Conservation (phyloP, 495 filamentous ascomycete genomes). For the Jackrogersella minutella region DNA sequence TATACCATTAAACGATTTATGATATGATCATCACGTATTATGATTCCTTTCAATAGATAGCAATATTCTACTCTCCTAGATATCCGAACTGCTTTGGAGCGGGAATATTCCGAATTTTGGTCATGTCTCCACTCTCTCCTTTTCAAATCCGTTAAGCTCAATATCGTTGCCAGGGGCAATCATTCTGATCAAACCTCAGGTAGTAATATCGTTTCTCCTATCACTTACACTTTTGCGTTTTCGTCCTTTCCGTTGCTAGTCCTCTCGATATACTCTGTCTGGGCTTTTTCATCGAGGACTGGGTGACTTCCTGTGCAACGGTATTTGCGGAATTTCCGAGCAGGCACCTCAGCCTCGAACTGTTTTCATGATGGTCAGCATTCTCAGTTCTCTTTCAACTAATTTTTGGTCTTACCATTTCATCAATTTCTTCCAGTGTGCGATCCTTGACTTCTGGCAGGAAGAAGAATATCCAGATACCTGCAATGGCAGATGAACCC, state of each 20-base stretch:
- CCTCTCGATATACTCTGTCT: conserved; percentile 31
- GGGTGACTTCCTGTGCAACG: conserved; percentile 46
- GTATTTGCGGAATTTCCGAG: conserved; percentile 57
- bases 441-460: conserved; percentile 63
- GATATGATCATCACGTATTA: neutral
- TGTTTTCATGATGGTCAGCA: conserved; percentile 16
- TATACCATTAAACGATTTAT: neutral
- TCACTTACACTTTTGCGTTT: neutral
- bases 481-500: conserved; percentile 51
- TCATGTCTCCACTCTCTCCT: too few species aligned
- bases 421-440: conserved; percentile 63
- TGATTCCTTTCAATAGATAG: neutral
- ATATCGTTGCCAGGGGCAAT: neutral
- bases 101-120: too few species aligned
- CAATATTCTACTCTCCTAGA: too few species aligned
- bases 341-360: conserved; percentile 58
- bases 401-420: conserved; percentile 51
- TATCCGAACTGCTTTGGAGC: too few species aligned
- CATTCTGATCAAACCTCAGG: too few species aligned
- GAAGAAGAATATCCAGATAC: conserved; percentile 58
- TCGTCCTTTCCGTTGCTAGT: neutral
- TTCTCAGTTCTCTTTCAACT: neutral
- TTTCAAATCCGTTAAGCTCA: too few species aligned
- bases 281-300: conserved; percentile 32
- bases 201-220: neutral